A percentile compares a stretch with the other conserved stretches of the same genome.
phyloP scores from a whole-genome alignment of 306 rosid species.

The Cicer yamashitae region DNA sequence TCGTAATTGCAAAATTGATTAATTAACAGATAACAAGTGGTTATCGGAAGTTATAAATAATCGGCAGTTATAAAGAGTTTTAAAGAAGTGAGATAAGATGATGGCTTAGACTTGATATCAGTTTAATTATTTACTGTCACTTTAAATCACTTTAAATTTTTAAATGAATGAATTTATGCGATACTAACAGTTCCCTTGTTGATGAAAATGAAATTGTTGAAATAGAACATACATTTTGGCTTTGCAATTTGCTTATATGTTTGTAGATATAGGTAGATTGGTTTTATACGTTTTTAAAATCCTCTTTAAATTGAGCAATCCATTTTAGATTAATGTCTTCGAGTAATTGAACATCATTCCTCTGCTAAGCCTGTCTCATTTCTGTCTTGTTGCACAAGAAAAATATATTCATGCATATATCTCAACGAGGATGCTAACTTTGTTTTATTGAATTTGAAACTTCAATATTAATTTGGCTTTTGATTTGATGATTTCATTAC shows the following conservation, averaged over 20 bases:
- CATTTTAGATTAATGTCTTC: neutral
- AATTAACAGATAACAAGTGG: neutral
- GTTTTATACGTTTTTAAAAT: neutral
- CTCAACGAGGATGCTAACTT: slow-evolving; percentile 29
- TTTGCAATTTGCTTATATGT: neutral
- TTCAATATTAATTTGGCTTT: neutral
- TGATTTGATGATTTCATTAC: slow-evolving; percentile 26
- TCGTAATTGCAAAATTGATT: slow-evolving; percentile 25
- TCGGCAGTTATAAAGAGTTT: slow-evolving; percentile 7
- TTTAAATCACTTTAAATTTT: slow-evolving; percentile 32
- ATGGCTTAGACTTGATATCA: neutral
- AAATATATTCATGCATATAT: slow-evolving; percentile 16
- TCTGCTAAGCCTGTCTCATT: slow-evolving; percentile 22
- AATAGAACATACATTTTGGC: neutral
- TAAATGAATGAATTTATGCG: slow-evolving; percentile 1
- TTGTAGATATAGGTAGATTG: neutral
- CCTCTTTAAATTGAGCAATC: neutral
- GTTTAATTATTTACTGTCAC: slow-evolving; percentile 27
- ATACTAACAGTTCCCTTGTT: slow-evolving; percentile 5
- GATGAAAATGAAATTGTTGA: neutral
- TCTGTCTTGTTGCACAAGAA: slow-evolving; percentile 25
- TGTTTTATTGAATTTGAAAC: slow-evolving; percentile 27
- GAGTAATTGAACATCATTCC: slow-evolving; percentile 34
- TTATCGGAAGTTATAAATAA: slow-evolving; percentile 28
- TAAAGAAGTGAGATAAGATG: neutral